These are phyloP conservation scores for Diplogelasinospora grovesii DNA, from an alignment of 495 filamentous ascomycete genomes.

Conservation along the genomic window DNA sequence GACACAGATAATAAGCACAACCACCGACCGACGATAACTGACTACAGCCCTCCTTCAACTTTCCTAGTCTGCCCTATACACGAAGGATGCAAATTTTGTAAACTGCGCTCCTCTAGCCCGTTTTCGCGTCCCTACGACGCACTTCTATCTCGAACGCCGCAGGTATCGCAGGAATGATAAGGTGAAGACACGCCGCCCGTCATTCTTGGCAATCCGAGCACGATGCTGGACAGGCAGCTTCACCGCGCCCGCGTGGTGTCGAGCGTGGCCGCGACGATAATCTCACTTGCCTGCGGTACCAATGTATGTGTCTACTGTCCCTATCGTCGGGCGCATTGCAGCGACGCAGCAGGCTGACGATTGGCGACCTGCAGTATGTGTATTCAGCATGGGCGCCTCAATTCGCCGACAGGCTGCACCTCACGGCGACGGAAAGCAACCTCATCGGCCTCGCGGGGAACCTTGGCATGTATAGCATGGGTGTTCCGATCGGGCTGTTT, in stretches of 20 bases:
- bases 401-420: slow-evolving; percentile 76
- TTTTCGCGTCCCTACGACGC: too few relatives aligned
- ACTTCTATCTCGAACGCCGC: too few relatives aligned
- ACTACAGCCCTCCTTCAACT: too few relatives aligned
- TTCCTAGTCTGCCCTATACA: too few relatives aligned
- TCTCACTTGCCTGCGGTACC: slow-evolving; percentile 85
- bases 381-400: slow-evolving; percentile 98
- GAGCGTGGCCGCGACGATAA: slow-evolving; percentile 75
- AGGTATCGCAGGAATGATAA: slow-evolving; percentile 7
- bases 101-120: too few relatives aligned
- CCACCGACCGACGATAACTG: too few relatives aligned
- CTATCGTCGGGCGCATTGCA: neutral
- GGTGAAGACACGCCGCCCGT: neutral
- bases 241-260: slow-evolving; percentile 61
- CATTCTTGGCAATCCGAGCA: slow-evolving; percentile 1
- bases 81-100: too few relatives aligned
- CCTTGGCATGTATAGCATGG: slow-evolving; percentile 87
- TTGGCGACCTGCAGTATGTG: slow-evolving; percentile 63
- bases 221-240: slow-evolving; percentile 31
- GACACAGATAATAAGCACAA: too few relatives aligned
- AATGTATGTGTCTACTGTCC: slow-evolving; percentile 51
- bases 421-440: slow-evolving; percentile 86
- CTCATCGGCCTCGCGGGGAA: slow-evolving; percentile 90
- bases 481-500: slow-evolving; percentile 82
- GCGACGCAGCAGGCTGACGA: neutral